Conservation (phyloP, 495 filamentous ascomycete species). For the Paragyromitra xinjiangensis region DNA sequence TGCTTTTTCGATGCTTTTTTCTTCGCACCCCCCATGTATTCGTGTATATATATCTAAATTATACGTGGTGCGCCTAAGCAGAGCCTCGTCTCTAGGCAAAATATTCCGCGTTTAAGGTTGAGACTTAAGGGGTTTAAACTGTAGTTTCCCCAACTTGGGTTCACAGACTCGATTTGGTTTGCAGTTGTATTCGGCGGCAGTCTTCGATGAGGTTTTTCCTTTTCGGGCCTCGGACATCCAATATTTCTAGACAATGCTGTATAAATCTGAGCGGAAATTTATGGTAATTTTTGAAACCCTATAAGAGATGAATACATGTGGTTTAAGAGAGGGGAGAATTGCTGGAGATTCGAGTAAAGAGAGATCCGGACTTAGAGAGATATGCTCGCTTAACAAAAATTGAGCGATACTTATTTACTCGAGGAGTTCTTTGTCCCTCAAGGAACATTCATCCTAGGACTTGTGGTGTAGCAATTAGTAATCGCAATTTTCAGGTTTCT, state of each 20-base stretch:
- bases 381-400: too few relatives aligned
- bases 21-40: not conserved
- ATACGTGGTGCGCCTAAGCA: not conserved
- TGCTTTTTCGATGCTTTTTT: not conserved
- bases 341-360: too few relatives aligned
- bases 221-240: not conserved
- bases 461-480: too few relatives aligned
- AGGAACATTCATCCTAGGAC: too few relatives aligned
- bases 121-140: not conserved
- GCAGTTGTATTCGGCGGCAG: not conserved
- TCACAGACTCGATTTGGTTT: not conserved
- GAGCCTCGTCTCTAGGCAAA: not conserved
- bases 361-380: too few relatives aligned
- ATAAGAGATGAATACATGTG: too few relatives aligned
- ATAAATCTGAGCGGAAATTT: too few relatives aligned
- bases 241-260: not conserved
- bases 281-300: too few relatives aligned
- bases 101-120: not conserved
- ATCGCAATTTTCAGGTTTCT: too few relatives aligned
- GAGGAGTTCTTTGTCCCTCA: too few relatives aligned
- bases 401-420: too few relatives aligned
- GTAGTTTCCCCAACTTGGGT: not conserved
- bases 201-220: not conserved
- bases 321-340: too few relatives aligned
- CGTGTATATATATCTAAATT: not conserved